Base-by-base conservation (phyloP, 176 grass and related monocot species). In the Oryza nivara region DNA sequence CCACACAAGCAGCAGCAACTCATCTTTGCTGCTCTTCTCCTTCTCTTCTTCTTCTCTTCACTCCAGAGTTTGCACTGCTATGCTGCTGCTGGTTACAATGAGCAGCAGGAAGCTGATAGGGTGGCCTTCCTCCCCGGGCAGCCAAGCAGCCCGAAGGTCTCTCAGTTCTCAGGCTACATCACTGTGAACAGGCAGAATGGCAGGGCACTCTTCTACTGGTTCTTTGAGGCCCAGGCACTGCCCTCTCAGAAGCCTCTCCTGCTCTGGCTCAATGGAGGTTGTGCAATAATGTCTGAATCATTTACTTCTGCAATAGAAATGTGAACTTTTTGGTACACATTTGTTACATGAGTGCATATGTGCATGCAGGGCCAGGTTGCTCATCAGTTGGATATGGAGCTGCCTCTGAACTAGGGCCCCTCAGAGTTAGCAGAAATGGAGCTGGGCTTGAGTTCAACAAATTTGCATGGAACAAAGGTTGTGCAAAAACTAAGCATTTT, bases 231-330 rank as follows among this genome's bases (percentile, higher is more conserved):
- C 0, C 95, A 94, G 82, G 32, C 56, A 38, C 32, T 73, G 32
- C 86, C 95, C 0, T 75, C 49, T 2, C 3, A 89, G 20, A 92
- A 89, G 45, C 95, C 95, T 72, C 85, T 97, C 82, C 92, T 97
- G 54, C 91, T 97, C 78, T 92, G 95, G 95, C 92, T 97, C 90
- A 97, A 97, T 72, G 92, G 95, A 94, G 95, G 92, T 94, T 48
- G 9, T 19, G 43, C 9, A 10, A 11, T 44, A 23, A 63, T 17
- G 9, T 52, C 54, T 70, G 54, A 51, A 10, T 71, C 25, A 10
- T 5, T 79, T 19, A 14, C 19, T 69, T 23, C 58, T 63, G n/a
- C 40, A 28, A 11, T 13, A 44, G 52, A 76, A 67, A 2, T 61
- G 2, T 23, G 6, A 75, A 11, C 5, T 65, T 66, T 52, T 7